These are phyloP conservation scores for Krasilnikovozyma curviuscula DNA, from an alignment of 768 basidiomycete genomes.

Conservation along the genomic window DNA sequence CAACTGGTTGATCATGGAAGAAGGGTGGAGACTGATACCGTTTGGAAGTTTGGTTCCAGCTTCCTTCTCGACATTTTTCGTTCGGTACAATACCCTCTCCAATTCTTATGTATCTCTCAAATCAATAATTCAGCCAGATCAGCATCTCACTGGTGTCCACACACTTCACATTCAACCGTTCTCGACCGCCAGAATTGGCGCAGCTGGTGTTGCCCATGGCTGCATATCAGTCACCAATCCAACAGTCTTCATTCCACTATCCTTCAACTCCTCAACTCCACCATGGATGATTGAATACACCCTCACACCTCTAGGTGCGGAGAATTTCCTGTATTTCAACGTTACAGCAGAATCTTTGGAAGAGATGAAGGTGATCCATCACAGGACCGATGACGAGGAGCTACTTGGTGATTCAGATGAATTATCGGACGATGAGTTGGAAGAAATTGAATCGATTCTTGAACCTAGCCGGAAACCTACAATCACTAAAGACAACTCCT, in stretches of 20 bases:
- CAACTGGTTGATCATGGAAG: slow-evolving; percentile 24
- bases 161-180: too few relatives aligned
- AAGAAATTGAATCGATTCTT: slow-evolving; percentile 13
- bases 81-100: too few relatives aligned
- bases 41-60: too few relatives aligned
- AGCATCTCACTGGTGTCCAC: too few relatives aligned
- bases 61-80: too few relatives aligned
- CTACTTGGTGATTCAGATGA: slow-evolving; percentile 15
- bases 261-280: slow-evolving; percentile 82
- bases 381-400: slow-evolving; percentile 17
- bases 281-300: slow-evolving; percentile 53
- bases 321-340: slow-evolving; percentile 5
- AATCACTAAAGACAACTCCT: slow-evolving; percentile 50
- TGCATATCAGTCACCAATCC: too few relatives aligned
- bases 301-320: slow-evolving; percentile 42
- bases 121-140: too few relatives aligned
- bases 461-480: slow-evolving; percentile 22
- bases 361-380: slow-evolving; percentile 13
- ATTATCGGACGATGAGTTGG: slow-evolving; percentile 4
- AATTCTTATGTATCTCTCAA: too few relatives aligned
- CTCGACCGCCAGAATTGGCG: too few relatives aligned
- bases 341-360: slow-evolving; percentile 14
- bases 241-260: slow-evolving; percentile 50
- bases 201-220: too few relatives aligned
- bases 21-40: slow-evolving; percentile 3